Percentiles rank a stretch among this genome's conserved stretches.
phyloP scores from a whole-genome alignment of 225 moss, liverwort and hornwort species.

The Polytrichum commune region DNA sequence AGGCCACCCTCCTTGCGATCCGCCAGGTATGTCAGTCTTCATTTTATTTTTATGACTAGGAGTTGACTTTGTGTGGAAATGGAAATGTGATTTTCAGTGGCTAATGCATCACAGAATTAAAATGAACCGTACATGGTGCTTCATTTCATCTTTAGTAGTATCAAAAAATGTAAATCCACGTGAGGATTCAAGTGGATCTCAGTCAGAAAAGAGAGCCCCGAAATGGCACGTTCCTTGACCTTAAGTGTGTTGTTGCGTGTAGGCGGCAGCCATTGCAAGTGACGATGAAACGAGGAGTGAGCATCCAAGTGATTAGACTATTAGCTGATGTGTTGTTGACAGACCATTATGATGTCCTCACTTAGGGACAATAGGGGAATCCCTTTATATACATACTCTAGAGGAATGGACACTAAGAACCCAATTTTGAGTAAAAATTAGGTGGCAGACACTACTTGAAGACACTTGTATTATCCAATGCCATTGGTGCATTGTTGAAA shows the following conservation, averaged over 20 bases:
- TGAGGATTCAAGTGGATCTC: background rate
- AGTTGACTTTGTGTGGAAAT: background rate
- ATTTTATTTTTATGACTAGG: background rate
- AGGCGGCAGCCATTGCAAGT: conserved; percentile 37
- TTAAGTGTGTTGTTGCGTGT: conserved; percentile 1
- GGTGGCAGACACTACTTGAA: too few relatives aligned
- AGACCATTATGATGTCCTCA: background rate
- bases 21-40: conserved; percentile 30
- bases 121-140: background rate
- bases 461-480: too few relatives aligned
- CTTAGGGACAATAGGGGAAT: background rate
- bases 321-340: background rate
- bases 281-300: conserved; percentile 27
- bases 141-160: background rate
- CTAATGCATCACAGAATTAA: background rate
- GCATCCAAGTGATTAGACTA: background rate
- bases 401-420: background rate
- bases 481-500: too few relatives aligned
- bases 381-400: background rate
- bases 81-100: background rate
- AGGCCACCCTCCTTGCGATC: conserved; percentile 47
- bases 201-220: background rate
- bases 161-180: background rate
- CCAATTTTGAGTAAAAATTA: conserved; percentile 1
- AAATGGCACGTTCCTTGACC: background rate